Conservation (phyloP, 768 basidiomycete genomes). For the Mycena maculata region DNA sequence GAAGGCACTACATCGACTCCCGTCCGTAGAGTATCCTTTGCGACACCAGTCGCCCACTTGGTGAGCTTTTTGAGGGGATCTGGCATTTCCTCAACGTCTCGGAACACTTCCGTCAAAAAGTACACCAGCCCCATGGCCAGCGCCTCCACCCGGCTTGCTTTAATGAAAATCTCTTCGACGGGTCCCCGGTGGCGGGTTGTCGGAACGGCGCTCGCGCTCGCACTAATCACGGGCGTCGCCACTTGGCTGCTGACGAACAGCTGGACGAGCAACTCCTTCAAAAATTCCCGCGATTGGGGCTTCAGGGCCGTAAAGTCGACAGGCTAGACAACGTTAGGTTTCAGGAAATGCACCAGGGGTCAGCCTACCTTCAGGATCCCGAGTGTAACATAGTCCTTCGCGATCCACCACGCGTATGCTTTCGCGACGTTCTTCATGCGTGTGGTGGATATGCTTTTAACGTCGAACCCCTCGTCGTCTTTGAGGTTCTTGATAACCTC, state of each 20-base stretch:
- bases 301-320: constrained; percentile 87
- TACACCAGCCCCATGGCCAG: constrained; percentile 83
- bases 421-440: constrained; percentile 80
- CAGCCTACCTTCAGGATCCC: constrained; percentile 82
- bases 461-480: constrained; percentile 59
- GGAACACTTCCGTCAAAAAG: constrained; percentile 66
- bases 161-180: constrained; percentile 85
- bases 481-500: constrained; percentile 79
- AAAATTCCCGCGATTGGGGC: constrained; percentile 69
- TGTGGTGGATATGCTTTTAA: constrained; percentile 65
- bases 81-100: constrained; percentile 46
- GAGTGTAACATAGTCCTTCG: constrained; percentile 81
- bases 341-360: background rate
- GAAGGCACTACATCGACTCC: constrained; percentile 66
- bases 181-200: constrained; percentile 65
- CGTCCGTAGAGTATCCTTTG: constrained; percentile 74
- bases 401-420: constrained; percentile 94
- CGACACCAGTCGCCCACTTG: constrained; percentile 75
- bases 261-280: constrained; percentile 75
- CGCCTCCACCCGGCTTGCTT: constrained; percentile 70
- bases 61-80: constrained; percentile 57
- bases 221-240: constrained; percentile 69
- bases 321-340: constrained; percentile 62
- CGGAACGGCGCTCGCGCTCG: constrained; percentile 48
- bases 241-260: constrained; percentile 83